These are phyloP conservation scores for Pichia sp. DNA, from an alignment of 1,139 yeast genomes.

Conservation along the genomic window DNA sequence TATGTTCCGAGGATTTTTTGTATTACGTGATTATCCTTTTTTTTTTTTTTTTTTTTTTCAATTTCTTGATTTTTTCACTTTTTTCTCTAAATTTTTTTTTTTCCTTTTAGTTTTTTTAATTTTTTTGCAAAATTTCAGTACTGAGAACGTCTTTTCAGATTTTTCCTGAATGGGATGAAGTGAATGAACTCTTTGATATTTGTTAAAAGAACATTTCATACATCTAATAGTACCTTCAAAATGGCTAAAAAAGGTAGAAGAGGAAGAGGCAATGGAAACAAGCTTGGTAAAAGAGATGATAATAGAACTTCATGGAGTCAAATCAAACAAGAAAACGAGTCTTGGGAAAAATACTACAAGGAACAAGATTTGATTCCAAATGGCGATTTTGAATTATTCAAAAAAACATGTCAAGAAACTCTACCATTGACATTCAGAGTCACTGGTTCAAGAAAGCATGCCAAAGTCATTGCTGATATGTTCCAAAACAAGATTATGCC, in stretches of 20 bases:
- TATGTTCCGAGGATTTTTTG: no score
- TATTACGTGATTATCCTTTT: no score
- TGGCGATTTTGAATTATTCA: conserved; percentile 73
- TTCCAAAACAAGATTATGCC: conserved; percentile 58
- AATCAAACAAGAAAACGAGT: conserved; percentile 66
- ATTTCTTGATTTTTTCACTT: no score
- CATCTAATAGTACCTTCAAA: no score
- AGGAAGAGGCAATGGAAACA: conserved; percentile 18
- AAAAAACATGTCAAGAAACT: conserved; percentile 65
- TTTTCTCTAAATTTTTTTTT: no score
- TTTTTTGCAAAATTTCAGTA: no score
- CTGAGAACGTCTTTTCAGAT: no score
- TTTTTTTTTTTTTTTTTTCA: no score
- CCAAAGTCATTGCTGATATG: conserved; percentile 53
- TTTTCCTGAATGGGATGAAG: no score
- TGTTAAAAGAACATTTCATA: no score
- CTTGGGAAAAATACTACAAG: conserved; percentile 88
- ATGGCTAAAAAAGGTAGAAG: conserved; percentile 25
- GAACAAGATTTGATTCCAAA: conserved; percentile 56
- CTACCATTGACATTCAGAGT: conserved; percentile 92
- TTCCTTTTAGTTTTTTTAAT: no score
- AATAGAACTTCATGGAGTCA: conserved; percentile 48
- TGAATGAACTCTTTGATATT: no score
- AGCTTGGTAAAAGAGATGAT: conserved; percentile 24
- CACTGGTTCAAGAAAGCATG: conserved; percentile 78